These are phyloP conservation scores for Paspalum notatum DNA, from an alignment of 176 grass and related monocot genomes.

Conservation along the genomic window DNA sequence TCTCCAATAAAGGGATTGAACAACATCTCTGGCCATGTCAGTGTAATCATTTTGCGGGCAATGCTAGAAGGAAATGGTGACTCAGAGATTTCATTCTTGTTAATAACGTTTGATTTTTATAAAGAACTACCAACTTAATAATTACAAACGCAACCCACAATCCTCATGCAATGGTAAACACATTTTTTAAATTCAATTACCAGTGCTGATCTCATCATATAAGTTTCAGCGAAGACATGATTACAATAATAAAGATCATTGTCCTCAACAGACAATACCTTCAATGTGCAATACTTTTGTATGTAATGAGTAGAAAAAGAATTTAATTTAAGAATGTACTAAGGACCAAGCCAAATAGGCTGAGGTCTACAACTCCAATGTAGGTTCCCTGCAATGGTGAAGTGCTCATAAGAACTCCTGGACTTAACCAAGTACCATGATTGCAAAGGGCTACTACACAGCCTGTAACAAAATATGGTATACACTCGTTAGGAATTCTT, in stretches of 20 bases:
- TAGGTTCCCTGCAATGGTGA: background rate
- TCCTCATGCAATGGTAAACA: no score
- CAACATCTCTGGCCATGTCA: background rate
- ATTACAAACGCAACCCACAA: background rate
- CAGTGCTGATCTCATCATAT: no score
- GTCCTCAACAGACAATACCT: background rate
- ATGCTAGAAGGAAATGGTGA: background rate
- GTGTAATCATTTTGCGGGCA: constrained; percentile 8
- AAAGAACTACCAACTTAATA: background rate
- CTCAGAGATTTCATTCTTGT: background rate
- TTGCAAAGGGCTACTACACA: background rate
- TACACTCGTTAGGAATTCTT: constrained; percentile 5
- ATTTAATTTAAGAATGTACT: background rate
- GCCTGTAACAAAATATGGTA: constrained; percentile 10
- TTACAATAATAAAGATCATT: constrained; percentile 12
- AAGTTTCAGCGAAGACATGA: background rate
- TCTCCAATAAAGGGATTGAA: background rate
- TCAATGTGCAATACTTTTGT: constrained; percentile 15
- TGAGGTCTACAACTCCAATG: no score
- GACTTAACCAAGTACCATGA: background rate
- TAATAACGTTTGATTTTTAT: background rate
- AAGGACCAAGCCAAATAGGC: no score
- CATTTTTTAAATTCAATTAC: no score
- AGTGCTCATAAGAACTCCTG: background rate
- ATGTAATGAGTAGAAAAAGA: background rate